These are phyloP conservation scores for Aureobasidium lini DNA, from an alignment of 2,329 filamentous ascomycete species.

Conservation along the genomic window DNA sequence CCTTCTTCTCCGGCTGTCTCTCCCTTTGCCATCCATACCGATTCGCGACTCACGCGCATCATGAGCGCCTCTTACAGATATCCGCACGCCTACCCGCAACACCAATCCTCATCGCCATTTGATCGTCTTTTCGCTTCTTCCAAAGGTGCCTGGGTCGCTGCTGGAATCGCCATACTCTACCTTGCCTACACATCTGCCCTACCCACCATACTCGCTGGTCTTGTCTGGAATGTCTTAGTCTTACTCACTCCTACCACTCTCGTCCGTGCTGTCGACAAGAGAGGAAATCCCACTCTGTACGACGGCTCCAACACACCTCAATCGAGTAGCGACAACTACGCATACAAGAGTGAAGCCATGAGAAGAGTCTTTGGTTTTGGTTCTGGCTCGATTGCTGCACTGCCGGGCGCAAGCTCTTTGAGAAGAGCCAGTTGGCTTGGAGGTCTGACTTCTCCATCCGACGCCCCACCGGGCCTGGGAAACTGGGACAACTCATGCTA, in stretches of 20 bases:
- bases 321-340: constrained; percentile 21
- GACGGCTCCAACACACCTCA: background rate
- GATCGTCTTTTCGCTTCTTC: background rate
- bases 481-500: constrained; percentile 97
- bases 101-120: background rate
- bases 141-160: constrained; percentile 14
- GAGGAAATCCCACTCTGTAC: constrained; percentile 1
- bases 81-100: background rate
- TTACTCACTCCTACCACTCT: constrained; percentile 49
- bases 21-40: background rate
- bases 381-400: constrained; percentile 23
- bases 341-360: constrained; percentile 32
- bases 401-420: constrained; percentile 1
- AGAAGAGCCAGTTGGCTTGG: constrained; percentile 14
- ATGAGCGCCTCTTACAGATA: constrained; percentile 7
- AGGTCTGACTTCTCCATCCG: constrained; percentile 14
- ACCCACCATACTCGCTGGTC: constrained; percentile 32
- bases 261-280: constrained; percentile 47
- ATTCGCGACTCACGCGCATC: background rate
- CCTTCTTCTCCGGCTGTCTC: background rate
- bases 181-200: constrained; percentile 28
- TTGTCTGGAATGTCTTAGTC: constrained; percentile 57
- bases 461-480: constrained; percentile 57
- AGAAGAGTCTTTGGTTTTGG: constrained; percentile 32
- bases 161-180: constrained; percentile 23